Conservation (phyloP, 352 stramenopile species). For the Albugo candida region DNA sequence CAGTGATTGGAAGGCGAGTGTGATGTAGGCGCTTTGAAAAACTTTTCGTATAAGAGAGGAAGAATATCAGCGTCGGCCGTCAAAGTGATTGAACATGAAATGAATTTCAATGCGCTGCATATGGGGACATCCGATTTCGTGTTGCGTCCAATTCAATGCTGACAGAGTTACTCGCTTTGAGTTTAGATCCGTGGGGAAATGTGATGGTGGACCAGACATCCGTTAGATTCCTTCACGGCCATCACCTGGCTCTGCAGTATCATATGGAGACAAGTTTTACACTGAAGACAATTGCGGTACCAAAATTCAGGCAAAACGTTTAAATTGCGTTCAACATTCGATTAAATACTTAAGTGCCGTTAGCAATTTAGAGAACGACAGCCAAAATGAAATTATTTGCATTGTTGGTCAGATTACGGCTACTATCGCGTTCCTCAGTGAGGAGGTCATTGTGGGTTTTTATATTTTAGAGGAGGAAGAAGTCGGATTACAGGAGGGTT, state of each 20-base stretch:
- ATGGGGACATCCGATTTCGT: slow-evolving; percentile 15
- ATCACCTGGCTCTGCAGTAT: slow-evolving; percentile 51
- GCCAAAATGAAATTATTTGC: slow-evolving; percentile 37
- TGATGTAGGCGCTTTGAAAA: slow-evolving; percentile 69
- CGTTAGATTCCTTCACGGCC: slow-evolving; percentile 36
- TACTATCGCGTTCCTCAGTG: slow-evolving; percentile 27
- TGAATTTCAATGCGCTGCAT: slow-evolving; percentile 4
- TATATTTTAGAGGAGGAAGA: slow-evolving; percentile 38
- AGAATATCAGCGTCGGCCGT: slow-evolving; percentile 9
- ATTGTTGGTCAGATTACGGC: slow-evolving; percentile 28
- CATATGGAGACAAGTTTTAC: slow-evolving; percentile 46
- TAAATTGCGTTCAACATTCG: slow-evolving; percentile 27
- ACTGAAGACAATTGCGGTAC: slow-evolving; percentile 9
- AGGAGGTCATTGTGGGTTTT: slow-evolving; percentile 33
- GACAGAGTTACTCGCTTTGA: slow-evolving; percentile 11
- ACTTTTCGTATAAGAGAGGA: slow-evolving; percentile 60
- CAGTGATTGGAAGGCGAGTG: slow-evolving; percentile 62
- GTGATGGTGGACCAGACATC: slow-evolving; percentile 8
- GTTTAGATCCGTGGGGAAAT: slow-evolving; percentile 25
- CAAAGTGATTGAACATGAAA: slow-evolving; percentile 15
- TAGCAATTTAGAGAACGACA: slow-evolving; percentile 44
- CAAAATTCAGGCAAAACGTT: slow-evolving; percentile 23
- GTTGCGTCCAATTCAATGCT: slow-evolving; percentile 9
- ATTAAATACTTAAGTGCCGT: slow-evolving; percentile 50
- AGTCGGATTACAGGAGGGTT: slow-evolving; percentile 34